These are phyloP conservation scores for Ustilago tritici DNA, from an alignment of 1,284 basidiomycete species.

Conservation along the genomic window DNA sequence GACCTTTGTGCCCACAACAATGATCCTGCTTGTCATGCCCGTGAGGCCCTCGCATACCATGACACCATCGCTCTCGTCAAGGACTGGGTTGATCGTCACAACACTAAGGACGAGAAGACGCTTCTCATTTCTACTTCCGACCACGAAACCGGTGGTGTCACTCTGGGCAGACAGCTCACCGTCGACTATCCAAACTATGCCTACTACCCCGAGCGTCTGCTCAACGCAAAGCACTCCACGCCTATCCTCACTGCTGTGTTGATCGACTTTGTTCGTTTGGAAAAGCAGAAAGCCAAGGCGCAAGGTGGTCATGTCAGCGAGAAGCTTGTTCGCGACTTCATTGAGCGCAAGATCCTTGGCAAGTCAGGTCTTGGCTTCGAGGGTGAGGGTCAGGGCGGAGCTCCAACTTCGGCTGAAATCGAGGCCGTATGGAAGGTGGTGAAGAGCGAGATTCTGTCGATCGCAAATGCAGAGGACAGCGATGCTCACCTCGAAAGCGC, in stretches of 20 bases:
- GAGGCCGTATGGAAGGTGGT: conserved; percentile 52
- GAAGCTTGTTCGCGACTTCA: conserved; percentile 38
- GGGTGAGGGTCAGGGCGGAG: conserved; percentile 27
- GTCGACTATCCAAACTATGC: conserved; percentile 65
- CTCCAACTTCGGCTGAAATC: conserved; percentile 59
- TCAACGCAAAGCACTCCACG: conserved; percentile 68
- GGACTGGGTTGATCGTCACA: conserved; percentile 64
- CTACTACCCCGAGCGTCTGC: conserved; percentile 69
- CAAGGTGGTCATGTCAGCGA: conserved; percentile 10
- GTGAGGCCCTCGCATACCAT: conserved; percentile 70
- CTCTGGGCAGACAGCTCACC: conserved; percentile 69
- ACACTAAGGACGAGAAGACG: conserved; percentile 61
- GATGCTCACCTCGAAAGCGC: conserved; percentile 2
- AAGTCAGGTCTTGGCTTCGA: conserved; percentile 34
- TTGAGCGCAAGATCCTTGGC: conserved; percentile 47
- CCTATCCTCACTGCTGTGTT: conserved; percentile 59
- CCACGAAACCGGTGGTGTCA: conserved; percentile 71
- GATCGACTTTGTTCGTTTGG: conserved; percentile 47
- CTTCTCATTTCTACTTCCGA: conserved; percentile 70
- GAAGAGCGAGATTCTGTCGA: conserved; percentile 29
- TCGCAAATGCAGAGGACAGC: background rate
- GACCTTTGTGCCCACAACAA: conserved; percentile 66
- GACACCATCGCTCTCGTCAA: conserved; percentile 67
- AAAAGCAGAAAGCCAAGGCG: conserved; percentile 5
- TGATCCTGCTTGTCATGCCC: conserved; percentile 59